Evolutionary conservation across 2,329 filamentous ascomycete species (phyloP), one percentile per base, ranked within the genome.

Genomic region (Aspergillus thermomutatus): DNA sequence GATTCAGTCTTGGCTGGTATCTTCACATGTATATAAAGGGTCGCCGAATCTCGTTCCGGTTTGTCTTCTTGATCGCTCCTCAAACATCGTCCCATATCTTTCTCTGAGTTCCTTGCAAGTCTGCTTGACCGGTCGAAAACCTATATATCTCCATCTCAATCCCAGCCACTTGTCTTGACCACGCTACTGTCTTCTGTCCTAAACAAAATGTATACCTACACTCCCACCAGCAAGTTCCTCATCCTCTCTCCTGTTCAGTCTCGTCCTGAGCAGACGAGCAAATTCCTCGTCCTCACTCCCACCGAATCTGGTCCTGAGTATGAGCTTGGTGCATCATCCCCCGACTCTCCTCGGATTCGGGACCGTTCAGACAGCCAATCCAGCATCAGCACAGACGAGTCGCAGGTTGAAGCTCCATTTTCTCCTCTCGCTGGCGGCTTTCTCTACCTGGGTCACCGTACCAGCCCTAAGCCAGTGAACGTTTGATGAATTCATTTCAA

Each of bases 201-300:
- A 53, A 46, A 48, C 61, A 71, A 57, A 58, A 72, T 72, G 69
- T 68, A 66, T 58, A 62, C 68, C 60, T 47, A 63, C 53, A 68
- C 69, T 54, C 60, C 69, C 54, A 63, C 66, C 57, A 55, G 60
- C 60, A 66, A 67, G 53, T 72, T 71, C 61, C 66, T 72, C 57
- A 64, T 72, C 34, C 66, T 69, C 53, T 68, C 65, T 49, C 63
- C 63, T 48, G 31, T 54, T 34, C 57, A 52, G 21, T 46, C 43
- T 46, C 19, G 43, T 26, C 43, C 43, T 14, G 43, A 17, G 23
- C 43, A 46, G 31, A 37, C 31, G 14, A 37, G 31, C 31, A 37
- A 37, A 37, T 37, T 37, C 31, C 31, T 37, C 17, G 31, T 37
- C 49, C 56, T 72, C 59, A 69, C 69, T 49, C 69, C 69, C 48